Percentiles rank a stretch among this genome's conserved stretches.
Conservation (phyloP, 495 filamentous ascomycete species). For the Neurospora sp. region DNA sequence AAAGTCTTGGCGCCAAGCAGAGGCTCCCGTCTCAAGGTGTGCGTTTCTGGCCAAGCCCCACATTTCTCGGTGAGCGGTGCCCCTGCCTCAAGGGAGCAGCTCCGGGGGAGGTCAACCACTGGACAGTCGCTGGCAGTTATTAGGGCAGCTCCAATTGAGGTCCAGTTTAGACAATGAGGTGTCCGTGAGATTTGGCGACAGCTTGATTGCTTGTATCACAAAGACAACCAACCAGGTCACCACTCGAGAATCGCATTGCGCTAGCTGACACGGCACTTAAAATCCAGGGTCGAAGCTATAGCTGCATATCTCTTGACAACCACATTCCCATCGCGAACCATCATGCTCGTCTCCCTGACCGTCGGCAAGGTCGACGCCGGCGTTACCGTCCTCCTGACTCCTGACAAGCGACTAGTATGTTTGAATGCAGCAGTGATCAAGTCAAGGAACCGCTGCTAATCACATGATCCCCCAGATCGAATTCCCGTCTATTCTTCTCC, state of each 20-base stretch:
- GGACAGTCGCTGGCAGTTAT: background rate
- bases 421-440: background rate
- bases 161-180: background rate
- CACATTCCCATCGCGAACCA: background rate
- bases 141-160: background rate
- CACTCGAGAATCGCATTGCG: background rate
- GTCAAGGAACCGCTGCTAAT: background rate
- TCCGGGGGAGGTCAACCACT: background rate
- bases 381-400: constrained; percentile 90
- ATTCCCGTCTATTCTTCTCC: constrained; percentile 95
- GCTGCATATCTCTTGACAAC: background rate
- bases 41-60: background rate
- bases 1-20: background rate
- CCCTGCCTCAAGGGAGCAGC: background rate
- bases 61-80: background rate
- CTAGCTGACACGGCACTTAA: background rate
- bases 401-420: constrained; percentile 91
- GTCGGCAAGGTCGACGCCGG: constrained; percentile 99
- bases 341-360: constrained; percentile 92
- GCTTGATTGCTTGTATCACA: background rate
- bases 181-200: background rate
- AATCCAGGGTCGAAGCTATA: background rate
- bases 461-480: constrained; percentile 58
- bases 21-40: background rate
- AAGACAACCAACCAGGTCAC: background rate